Evolutionary conservation across 2,329 filamentous ascomycete genomes (phyloP).

Genomic region (Hymenoscyphus scutula): DNA sequence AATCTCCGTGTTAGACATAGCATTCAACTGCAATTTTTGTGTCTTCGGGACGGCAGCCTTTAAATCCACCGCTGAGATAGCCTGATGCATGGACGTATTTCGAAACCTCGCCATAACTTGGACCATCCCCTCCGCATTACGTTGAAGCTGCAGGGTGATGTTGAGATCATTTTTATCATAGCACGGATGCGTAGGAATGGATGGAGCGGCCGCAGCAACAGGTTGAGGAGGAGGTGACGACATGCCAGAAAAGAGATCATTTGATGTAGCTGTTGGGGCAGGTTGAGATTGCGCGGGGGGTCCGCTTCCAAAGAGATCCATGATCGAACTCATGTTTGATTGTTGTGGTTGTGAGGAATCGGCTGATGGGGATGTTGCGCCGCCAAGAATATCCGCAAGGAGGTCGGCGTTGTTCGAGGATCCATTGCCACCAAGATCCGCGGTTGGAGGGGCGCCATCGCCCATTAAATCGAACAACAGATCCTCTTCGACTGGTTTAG

Average conservation of each 20-base stretch:
- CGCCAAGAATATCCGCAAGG: slow-evolving; percentile 86
- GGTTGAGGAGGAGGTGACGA: slow-evolving; percentile 50
- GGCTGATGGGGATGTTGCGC: slow-evolving; percentile 51
- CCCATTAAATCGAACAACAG: slow-evolving; percentile 92
- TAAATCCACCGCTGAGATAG: slow-evolving; percentile 72
- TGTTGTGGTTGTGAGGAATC: slow-evolving; percentile 52
- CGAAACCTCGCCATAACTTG: slow-evolving; percentile 83
- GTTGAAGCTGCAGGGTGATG: slow-evolving; percentile 79
- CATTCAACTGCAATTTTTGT: slow-evolving; percentile 88
- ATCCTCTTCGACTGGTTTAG: slow-evolving; percentile 87
- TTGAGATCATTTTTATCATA: slow-evolving; percentile 85
- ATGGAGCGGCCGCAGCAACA: slow-evolving; percentile 39
- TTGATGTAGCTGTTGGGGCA: slow-evolving; percentile 44
- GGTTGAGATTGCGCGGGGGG: slow-evolving; percentile 46
- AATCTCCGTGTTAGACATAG: slow-evolving; percentile 79
- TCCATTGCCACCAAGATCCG: slow-evolving; percentile 72
- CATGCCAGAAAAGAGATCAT: slow-evolving; percentile 50
- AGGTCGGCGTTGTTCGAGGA: slow-evolving; percentile 77
- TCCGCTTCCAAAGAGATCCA: slow-evolving; percentile 76
- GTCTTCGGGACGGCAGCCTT: slow-evolving; percentile 96
- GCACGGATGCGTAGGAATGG: slow-evolving; percentile 62
- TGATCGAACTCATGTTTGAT: slow-evolving; percentile 69
- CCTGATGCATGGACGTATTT: slow-evolving; percentile 66
- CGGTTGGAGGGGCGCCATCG: slow-evolving; percentile 62
- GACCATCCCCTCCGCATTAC: slow-evolving; percentile 74